Conservation (phyloP, 83 land plant genomes). For the Thuja plicata region DNA sequence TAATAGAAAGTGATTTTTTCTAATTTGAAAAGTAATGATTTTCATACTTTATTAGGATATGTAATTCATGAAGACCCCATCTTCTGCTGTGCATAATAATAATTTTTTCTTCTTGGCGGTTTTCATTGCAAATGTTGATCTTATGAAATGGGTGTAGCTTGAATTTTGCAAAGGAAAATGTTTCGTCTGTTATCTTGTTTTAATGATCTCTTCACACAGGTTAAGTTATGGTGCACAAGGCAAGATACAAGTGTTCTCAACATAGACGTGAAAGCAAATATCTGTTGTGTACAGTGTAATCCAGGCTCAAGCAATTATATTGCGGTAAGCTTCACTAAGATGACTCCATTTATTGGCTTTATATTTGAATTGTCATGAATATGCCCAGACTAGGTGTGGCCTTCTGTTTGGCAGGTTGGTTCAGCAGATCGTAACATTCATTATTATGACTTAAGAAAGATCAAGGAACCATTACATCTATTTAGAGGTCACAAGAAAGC, state of each 20-base stretch:
- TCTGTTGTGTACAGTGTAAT: slow-evolving; percentile 98
- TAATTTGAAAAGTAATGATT: not conserved
- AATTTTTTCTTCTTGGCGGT: not conserved
- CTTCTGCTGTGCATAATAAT: not conserved
- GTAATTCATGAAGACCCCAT: not conserved
- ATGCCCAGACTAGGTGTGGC: not conserved
- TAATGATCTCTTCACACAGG: slow-evolving; percentile 46
- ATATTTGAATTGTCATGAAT: slow-evolving; percentile 1
- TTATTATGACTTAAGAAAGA: slow-evolving; percentile 92
- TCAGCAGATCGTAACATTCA: slow-evolving; percentile 98
- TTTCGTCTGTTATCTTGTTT: not conserved
- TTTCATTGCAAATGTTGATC: not conserved
- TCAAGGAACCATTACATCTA: slow-evolving; percentile 69
- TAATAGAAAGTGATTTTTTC: too few relatives aligned
- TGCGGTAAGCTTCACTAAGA: slow-evolving; percentile 57
- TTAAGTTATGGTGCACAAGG: slow-evolving; percentile 97
- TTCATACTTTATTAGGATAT: not conserved
- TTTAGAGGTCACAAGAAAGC: slow-evolving; percentile 93
- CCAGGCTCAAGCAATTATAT: slow-evolving; percentile 90
- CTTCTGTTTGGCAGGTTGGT: slow-evolving; percentile 71
- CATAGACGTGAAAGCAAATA: slow-evolving; percentile 99
- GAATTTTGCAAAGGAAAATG: not conserved
- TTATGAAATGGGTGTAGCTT: not conserved
- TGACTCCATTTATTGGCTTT: not conserved
- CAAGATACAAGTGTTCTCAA: slow-evolving; percentile 93